Evolutionary conservation across 306 rosid species (phyloP), one percentile per base, ranked within the genome.

Genomic region (Trifolium subterraneum): DNA sequence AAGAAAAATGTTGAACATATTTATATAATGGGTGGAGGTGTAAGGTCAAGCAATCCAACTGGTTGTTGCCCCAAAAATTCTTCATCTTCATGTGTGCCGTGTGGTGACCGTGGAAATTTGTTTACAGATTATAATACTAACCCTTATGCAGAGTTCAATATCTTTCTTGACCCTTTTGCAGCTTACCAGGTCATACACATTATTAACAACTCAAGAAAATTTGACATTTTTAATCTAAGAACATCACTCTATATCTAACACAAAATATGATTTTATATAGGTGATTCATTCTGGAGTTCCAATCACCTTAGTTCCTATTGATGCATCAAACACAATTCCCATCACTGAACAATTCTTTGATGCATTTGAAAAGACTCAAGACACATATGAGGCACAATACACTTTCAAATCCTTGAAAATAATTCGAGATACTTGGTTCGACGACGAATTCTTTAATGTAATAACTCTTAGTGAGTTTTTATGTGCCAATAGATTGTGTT

Each of bases 211-310:
- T n/a, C n/a, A n/a, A n/a, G n/a, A n/a, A n/a, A n/a, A n/a, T n/a
- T n/a, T n/a, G n/a, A n/a, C n/a, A n/a, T n/a, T n/a, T n/a, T n/a
- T n/a, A n/a, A n/a, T n/a, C n/a, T n/a, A n/a, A n/a, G n/a, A n/a
- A n/a, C n/a, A n/a, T n/a, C n/a, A n/a, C n/a, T n/a, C n/a, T n/a
- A n/a, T n/a, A n/a, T n/a, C n/a, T n/a, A n/a, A n/a, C n/a, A n/a
- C n/a, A n/a, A n/a, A 18, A 50, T 74, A 16, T 54, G 18, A 12
- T 41, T 70, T 63, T 73, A 38, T 55, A 59, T 68, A 94, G 98
- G 98, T 91, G 62, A 70, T 94, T 79, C 98, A 94, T 88, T 88
- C 98, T 2, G 97, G 97, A 70, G 83, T 94, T 84, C 93, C 97
- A 9, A n/a, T 88, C 76, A 94, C 98, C 27, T 90, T 94, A 31